Conservation (phyloP, 495 filamentous ascomycete species). For the Neurospora sp. region DNA sequence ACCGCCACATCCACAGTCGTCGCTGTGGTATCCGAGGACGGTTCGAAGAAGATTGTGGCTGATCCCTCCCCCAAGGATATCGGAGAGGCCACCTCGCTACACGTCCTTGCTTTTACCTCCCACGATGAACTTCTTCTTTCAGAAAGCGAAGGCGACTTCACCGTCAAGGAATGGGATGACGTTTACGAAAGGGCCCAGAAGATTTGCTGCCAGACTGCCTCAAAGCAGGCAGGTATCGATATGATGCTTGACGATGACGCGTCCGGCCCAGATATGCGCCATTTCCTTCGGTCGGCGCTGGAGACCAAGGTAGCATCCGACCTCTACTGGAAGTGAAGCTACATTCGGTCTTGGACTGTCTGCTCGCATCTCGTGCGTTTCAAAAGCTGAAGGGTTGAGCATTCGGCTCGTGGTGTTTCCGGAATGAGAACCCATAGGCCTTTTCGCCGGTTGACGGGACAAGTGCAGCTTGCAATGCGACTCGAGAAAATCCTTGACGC, state of each 20-base stretch:
- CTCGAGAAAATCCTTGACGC: not conserved
- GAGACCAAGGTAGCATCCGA: constrained; percentile 48
- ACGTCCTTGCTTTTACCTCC: constrained; percentile 69
- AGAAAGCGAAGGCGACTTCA: constrained; percentile 75
- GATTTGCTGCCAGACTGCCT: constrained; percentile 45
- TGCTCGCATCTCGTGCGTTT: not conserved
- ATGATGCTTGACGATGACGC: constrained; percentile 31
- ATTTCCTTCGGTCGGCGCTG: constrained; percentile 55
- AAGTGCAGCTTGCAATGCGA: not conserved
- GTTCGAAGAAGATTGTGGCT: constrained; percentile 31
- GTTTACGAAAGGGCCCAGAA: constrained; percentile 53
- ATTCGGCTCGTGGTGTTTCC: not conserved
- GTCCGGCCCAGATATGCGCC: constrained; percentile 37
- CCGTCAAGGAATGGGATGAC: constrained; percentile 64
- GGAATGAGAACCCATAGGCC: not conserved
- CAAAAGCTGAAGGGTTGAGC: not conserved
- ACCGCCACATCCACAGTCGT: constrained; percentile 56
- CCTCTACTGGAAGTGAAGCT: constrained; percentile 48
- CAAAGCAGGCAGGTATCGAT: constrained; percentile 37
- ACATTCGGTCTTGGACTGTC: not conserved
- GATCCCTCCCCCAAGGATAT: constrained; percentile 48
- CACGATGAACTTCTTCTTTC: constrained; percentile 63
- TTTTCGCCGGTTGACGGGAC: not conserved
- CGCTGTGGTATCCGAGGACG: constrained; percentile 43
- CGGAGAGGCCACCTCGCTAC: constrained; percentile 53